A percentile compares a stretch with the other conserved stretches of the same genome.
phyloP scores from a whole-genome alignment of 192 early-diverging fungal species.

The Podila verticillata region DNA sequence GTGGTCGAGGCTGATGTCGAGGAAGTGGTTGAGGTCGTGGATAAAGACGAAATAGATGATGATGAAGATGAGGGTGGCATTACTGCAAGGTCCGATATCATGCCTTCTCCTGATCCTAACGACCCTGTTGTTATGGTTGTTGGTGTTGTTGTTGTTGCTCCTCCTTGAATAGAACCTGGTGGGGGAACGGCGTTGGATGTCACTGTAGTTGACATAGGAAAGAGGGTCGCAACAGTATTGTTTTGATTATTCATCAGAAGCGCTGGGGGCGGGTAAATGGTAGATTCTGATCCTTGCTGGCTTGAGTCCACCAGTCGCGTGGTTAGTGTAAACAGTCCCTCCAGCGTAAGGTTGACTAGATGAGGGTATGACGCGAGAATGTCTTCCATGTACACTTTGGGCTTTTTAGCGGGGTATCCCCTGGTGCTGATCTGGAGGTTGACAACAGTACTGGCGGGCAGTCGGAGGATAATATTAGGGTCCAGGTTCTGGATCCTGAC shows the following conservation, averaged over 20 bases:
- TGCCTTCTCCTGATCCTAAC: not conserved
- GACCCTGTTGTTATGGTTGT: no score
- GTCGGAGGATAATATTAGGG: slow-evolving; percentile 23
- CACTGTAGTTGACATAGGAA: not conserved
- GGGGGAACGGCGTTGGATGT: no score
- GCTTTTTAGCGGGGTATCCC: slow-evolving; percentile 23
- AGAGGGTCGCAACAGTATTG: no score
- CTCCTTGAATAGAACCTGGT: no score
- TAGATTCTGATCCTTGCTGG: no score
- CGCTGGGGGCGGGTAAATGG: no score
- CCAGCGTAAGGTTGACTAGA: slow-evolving; percentile 25
- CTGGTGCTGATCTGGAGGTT: slow-evolving; percentile 33
- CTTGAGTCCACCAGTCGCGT: slow-evolving; percentile 1
- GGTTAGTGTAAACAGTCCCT: slow-evolving; percentile 27
- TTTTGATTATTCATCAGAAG: no score
- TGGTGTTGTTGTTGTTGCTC: no score
- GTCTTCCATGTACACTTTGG: slow-evolving; percentile 35
- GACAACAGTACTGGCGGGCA: slow-evolving; percentile 14
- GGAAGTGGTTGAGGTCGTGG: not conserved
- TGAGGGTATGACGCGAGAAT: slow-evolving; percentile 28
- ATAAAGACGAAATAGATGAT: not conserved
- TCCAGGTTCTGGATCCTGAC: slow-evolving; percentile 34
- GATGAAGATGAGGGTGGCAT: not conserved
- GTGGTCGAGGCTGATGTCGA: not conserved
- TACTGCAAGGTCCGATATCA: not conserved